Percentiles rank a stretch among this genome's conserved stretches.
These are phyloP conservation scores for Rhizopus microsporus DNA, from an alignment of 371 early-diverging fungal genomes.

Conservation along the genomic window DNA sequence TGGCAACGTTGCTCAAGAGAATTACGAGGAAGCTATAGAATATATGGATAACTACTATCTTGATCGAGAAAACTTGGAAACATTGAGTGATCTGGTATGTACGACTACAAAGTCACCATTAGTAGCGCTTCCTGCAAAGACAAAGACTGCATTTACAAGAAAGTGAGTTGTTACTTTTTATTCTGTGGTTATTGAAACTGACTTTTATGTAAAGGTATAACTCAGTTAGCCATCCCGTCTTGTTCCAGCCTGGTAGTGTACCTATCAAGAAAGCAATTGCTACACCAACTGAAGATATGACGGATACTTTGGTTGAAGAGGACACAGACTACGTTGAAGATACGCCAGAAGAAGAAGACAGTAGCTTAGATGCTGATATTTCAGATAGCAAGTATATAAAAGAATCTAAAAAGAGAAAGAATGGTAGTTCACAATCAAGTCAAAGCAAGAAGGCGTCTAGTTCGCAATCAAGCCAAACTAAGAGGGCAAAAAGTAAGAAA, in stretches of 20 bases:
- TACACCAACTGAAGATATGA: slow-evolving; percentile 58
- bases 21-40: slow-evolving; percentile 72
- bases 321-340: slow-evolving; percentile 59
- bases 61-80: slow-evolving; percentile 86
- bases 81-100: slow-evolving; percentile 69
- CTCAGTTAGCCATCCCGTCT: slow-evolving; percentile 68
- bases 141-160: slow-evolving; percentile 84
- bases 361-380: slow-evolving; percentile 11
- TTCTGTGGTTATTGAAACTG: neutral
- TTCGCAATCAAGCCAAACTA: neutral
- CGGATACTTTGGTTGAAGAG: slow-evolving; percentile 69
- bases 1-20: slow-evolving; percentile 63
- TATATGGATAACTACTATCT: slow-evolving; percentile 91
- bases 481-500: neutral
- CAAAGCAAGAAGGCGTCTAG: too few species aligned
- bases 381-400: slow-evolving; percentile 16
- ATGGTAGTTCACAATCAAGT: neutral
- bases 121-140: slow-evolving; percentile 63
- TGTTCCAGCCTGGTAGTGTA: slow-evolving; percentile 53
- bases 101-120: slow-evolving; percentile 47
- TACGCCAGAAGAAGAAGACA: slow-evolving; percentile 54
- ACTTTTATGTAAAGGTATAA: slow-evolving; percentile 68
- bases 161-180: slow-evolving; percentile 45
- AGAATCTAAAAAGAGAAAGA: slow-evolving; percentile 15
- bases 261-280: slow-evolving; percentile 39